These are phyloP conservation scores for Curvularia sp. DNA, from an alignment of 2,329 filamentous ascomycete genomes.

Conservation along the genomic window DNA sequence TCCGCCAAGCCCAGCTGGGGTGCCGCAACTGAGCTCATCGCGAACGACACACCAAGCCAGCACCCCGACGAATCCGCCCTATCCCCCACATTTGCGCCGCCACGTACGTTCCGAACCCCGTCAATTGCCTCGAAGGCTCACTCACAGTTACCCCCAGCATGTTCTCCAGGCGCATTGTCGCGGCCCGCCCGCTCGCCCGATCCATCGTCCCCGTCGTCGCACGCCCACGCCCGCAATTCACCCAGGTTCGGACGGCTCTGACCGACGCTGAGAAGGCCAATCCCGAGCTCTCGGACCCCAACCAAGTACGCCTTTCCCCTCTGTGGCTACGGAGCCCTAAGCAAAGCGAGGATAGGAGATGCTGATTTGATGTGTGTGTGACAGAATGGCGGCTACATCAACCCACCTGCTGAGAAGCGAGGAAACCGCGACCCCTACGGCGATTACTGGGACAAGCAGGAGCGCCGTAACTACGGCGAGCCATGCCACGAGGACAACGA, in stretches of 20 bases:
- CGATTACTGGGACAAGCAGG: conserved; percentile 97
- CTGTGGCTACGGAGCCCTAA: neutral
- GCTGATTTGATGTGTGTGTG: conserved; percentile 22
- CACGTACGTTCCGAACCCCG: conserved; percentile 35
- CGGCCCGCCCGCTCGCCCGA: conserved; percentile 51
- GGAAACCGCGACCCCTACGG: conserved; percentile 91
- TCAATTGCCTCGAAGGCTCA: conserved; percentile 45
- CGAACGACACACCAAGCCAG: conserved; percentile 36
- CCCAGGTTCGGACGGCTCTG: conserved; percentile 47
- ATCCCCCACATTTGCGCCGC: conserved; percentile 28
- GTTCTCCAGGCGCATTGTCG: conserved; percentile 54
- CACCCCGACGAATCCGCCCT: conserved; percentile 22
- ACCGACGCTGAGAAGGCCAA: conserved; percentile 53
- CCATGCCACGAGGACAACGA: conserved; percentile 97
- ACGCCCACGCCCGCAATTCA: conserved; percentile 42
- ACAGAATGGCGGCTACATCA: conserved; percentile 84
- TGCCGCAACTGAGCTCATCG: conserved; percentile 37
- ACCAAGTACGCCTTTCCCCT: conserved; percentile 62
- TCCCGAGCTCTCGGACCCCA: conserved; percentile 63
- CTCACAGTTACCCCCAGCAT: conserved; percentile 48
- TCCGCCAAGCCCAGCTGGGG: conserved; percentile 22
- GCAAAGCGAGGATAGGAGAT: neutral
- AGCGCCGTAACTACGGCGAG: conserved; percentile 95
- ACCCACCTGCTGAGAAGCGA: conserved; percentile 81
- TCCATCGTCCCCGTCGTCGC: conserved; percentile 42